These are phyloP conservation scores for Pisolithus thermaeus DNA, from an alignment of 1,284 basidiomycete species.

Conservation along the genomic window DNA sequence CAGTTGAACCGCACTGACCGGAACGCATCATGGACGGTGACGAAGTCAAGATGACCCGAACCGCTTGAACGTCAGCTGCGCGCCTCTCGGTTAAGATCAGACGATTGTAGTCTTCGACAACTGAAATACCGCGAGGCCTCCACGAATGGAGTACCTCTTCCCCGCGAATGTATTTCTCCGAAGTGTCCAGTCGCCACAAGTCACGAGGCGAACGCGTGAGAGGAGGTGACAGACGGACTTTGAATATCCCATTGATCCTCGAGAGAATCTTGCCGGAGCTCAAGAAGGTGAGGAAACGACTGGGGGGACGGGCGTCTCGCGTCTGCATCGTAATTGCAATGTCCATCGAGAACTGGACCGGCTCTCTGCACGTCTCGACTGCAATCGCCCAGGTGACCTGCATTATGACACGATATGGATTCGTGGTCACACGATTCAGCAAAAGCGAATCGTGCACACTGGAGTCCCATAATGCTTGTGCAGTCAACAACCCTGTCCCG, in stretches of 20 bases:
- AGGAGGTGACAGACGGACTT: slow-evolving; percentile 76
- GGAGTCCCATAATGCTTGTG: slow-evolving; percentile 87
- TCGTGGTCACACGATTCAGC: slow-evolving; percentile 79
- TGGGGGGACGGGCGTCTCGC: slow-evolving; percentile 82
- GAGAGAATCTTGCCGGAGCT: slow-evolving; percentile 67
- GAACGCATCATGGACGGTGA: slow-evolving; percentile 41
- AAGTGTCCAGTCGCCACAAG: slow-evolving; percentile 92
- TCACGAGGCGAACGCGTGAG: slow-evolving; percentile 84
- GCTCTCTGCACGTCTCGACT: slow-evolving; percentile 79
- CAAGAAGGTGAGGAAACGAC: slow-evolving; percentile 70
- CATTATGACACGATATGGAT: slow-evolving; percentile 76
- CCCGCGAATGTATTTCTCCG: slow-evolving; percentile 88
- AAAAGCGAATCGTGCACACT: slow-evolving; percentile 85
- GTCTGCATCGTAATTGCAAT: slow-evolving; percentile 81
- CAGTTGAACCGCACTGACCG: slow-evolving; percentile 45
- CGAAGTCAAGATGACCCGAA: slow-evolving; percentile 68
- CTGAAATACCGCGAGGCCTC: slow-evolving; percentile 82
- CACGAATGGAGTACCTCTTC: slow-evolving; percentile 81
- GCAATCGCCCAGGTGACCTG: slow-evolving; percentile 75
- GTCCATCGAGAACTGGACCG: slow-evolving; percentile 84
- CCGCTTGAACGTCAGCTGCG: slow-evolving; percentile 85
- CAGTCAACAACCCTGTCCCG: slow-evolving; percentile 69
- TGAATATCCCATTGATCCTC: slow-evolving; percentile 79
- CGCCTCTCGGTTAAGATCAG: slow-evolving; percentile 65
- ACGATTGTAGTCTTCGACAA: slow-evolving; percentile 80